Conservation (phyloP, 371 early-diverging fungal genomes). For the Umbelopsis sp. region DNA sequence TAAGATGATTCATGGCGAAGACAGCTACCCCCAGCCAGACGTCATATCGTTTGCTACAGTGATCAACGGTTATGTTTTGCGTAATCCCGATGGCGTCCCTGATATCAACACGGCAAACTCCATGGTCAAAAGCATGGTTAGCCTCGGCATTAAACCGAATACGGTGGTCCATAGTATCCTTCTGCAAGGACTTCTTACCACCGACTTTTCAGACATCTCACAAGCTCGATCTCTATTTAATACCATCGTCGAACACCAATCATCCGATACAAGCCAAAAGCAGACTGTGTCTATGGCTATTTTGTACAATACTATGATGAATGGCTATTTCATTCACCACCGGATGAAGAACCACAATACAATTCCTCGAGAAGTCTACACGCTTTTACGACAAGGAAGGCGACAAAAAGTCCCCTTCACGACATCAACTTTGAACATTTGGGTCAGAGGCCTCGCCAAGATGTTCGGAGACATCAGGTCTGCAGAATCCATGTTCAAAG, state of each 20-base stretch:
- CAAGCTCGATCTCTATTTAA: constrained; percentile 26
- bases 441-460: constrained; percentile 43
- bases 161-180: constrained; percentile 34
- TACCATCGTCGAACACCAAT: constrained; percentile 25
- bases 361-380: constrained; percentile 27
- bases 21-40: constrained; percentile 40
- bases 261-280: constrained; percentile 27
- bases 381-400: constrained; percentile 32
- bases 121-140: constrained; percentile 31
- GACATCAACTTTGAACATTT: constrained; percentile 41
- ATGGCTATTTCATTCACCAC: constrained; percentile 43
- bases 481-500: constrained; percentile 33
- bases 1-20: constrained; percentile 27
- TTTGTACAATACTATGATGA: constrained; percentile 50
- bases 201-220: constrained; percentile 17
- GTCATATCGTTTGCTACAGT: constrained; percentile 43
- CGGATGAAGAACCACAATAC: constrained; percentile 23
- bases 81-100: constrained; percentile 10
- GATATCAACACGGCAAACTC: constrained; percentile 23
- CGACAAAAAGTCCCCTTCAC: constrained; percentile 28
- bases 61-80: constrained; percentile 39
- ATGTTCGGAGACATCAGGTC: constrained; percentile 35
- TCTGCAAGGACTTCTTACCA: constrained; percentile 34
- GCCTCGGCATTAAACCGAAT: constrained; percentile 26
- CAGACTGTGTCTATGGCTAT: constrained; percentile 25